Evolutionary conservation across 208 protist species (phyloP).

Genomic region (Trypanosoma boissoni): DNA sequence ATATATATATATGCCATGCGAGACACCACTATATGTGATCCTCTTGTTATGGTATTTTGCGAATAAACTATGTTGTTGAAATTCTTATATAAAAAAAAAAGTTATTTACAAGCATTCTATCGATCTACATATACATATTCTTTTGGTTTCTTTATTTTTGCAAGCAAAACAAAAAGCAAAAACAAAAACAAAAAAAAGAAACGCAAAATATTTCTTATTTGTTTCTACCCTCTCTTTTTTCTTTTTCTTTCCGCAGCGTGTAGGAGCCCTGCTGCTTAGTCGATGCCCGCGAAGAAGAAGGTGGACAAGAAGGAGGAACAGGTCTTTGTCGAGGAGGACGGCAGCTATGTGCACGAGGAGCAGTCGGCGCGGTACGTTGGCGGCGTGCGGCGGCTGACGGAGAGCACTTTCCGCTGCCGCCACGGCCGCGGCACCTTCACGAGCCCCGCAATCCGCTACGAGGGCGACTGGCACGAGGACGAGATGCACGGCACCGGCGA

Average conservation of each 20-base stretch:
- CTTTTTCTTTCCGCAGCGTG: neutral
- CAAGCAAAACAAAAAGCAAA: neutral
- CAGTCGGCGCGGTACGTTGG: slow-evolving; percentile 60
- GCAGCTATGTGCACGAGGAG: slow-evolving; percentile 66
- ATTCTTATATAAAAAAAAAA: too few species aligned
- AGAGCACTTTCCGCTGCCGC: slow-evolving; percentile 34
- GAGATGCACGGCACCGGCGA: slow-evolving; percentile 77
- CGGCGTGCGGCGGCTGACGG: slow-evolving; percentile 46
- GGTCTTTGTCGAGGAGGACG: slow-evolving; percentile 66
- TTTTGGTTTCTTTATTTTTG: slow-evolving; percentile 2
- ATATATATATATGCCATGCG: too few species aligned
- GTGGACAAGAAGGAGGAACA: slow-evolving; percentile 72
- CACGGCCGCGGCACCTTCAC: slow-evolving; percentile 73
- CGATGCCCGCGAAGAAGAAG: slow-evolving; percentile 80
- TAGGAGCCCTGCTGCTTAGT: neutral
- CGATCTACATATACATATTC: neutral
- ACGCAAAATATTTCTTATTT: too few species aligned
- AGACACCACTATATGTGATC: too few species aligned
- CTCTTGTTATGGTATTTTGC: too few species aligned
- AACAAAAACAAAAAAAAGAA: neutral
- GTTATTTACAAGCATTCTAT: neutral
- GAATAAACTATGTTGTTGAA: too few species aligned
- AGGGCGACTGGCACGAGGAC: slow-evolving; percentile 81
- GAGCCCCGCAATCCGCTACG: slow-evolving; percentile 70
- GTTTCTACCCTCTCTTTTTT: neutral